Evolutionary conservation across 352 stramenopile species (phyloP), one percentile per base, ranked within the genome.

Genomic region (Phytophthora europaea): DNA sequence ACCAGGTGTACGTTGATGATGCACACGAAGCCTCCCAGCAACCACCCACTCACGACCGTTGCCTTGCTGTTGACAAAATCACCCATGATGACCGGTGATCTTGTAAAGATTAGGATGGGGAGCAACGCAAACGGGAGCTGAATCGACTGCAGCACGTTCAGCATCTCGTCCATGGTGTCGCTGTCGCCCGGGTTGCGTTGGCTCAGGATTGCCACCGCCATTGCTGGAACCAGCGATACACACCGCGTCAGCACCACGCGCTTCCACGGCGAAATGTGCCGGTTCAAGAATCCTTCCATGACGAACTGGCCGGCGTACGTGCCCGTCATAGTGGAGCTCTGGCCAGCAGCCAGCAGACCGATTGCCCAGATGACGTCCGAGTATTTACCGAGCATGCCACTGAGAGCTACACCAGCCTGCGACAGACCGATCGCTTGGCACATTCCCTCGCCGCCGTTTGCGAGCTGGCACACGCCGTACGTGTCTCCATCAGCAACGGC

Each of bases 291-390:
- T 0, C 97, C 97, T 79, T 99, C 94, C 96, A 99, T 99, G 31
- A 99, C 95, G 63, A 98, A 99, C 78, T 99, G 97, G 12, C 97
- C 97, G 0, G 97, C 97, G 73, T 98, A 99, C 7, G 97, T 99
- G 33, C 96, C 97, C 4, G 97, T 99, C 90, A 99, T 99, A 20
- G 97, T 99, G 40, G 90, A 96, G 72, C 87, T 97, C 72, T 99
- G 97, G 26, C 97, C 97, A 10, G 97, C 94, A 3, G 97, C 97
- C 26, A 99, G 78, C 20, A 99, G 75, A 3, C 96, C 97, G 28
- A 99, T 89, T 15, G 91, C 96, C 97, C 96, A 99, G 52, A 99
- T 90, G 33, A 91, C 85, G 68, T 97, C 86, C 0, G 92, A 87
- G 62, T 94, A 94, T 13, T 86, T 43, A 2, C 91, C 92, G 8